Evolutionary conservation across 2,329 filamentous ascomycete genomes (phyloP).

Genomic region (Septoria petroselini): DNA sequence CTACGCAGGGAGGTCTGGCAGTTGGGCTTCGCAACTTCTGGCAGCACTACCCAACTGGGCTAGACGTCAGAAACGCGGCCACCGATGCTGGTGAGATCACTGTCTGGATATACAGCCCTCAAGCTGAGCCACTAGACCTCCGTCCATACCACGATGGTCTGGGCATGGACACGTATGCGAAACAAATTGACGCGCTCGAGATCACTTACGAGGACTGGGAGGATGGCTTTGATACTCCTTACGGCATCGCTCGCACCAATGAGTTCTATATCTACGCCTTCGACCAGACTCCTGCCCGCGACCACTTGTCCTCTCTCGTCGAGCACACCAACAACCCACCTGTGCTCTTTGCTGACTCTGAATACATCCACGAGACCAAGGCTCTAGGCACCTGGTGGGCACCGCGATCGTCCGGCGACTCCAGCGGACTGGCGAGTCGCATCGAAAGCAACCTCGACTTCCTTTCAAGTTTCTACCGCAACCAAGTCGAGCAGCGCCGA

Average conservation of each 20-base stretch:
- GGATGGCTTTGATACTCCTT: constrained; percentile 53
- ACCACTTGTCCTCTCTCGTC: constrained; percentile 47
- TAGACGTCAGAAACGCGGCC: constrained; percentile 55
- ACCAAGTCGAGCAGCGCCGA: constrained; percentile 54
- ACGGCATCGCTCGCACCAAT: constrained; percentile 58
- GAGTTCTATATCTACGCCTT: constrained; percentile 54
- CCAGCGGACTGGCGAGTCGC: constrained; percentile 34
- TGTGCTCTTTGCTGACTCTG: constrained; percentile 49
- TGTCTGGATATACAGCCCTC: constrained; percentile 60
- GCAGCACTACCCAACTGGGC: constrained; percentile 59
- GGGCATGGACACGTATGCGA: constrained; percentile 54
- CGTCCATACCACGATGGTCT: constrained; percentile 59
- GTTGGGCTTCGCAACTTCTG: constrained; percentile 60
- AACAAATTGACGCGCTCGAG: constrained; percentile 59
- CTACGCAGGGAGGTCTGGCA: constrained; percentile 57
- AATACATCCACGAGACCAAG: constrained; percentile 52
- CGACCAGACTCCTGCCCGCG: constrained; percentile 51
- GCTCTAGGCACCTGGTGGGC: constrained; percentile 58
- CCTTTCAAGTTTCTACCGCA: constrained; percentile 55
- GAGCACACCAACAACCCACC: constrained; percentile 53
- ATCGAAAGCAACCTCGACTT: constrained; percentile 57
- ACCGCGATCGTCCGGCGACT: constrained; percentile 36
- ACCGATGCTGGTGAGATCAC: constrained; percentile 54
- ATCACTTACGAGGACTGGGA: constrained; percentile 65
- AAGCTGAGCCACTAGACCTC: constrained; percentile 55